Base-by-base conservation (phyloP, 805 yeast genomes). In the Yarrowia porcina region DNA sequence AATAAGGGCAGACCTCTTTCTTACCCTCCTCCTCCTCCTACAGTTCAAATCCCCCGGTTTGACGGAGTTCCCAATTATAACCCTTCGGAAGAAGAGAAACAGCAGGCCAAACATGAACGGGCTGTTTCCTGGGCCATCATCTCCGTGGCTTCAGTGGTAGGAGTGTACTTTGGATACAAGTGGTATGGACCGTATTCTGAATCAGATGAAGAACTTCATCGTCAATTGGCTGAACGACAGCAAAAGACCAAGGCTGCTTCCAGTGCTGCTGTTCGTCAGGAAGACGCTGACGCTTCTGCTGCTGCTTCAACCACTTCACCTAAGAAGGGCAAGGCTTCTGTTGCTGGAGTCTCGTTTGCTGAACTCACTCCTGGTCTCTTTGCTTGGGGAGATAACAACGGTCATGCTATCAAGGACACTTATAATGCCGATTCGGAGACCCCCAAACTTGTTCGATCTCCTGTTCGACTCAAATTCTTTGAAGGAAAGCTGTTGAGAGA, bases 401-500 rank as follows among this genome's bases (percentile, higher is more conserved):
- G 74, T 44, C 71, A 72, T 12, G 70, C 81, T 28, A 76, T 79
- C 4, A 67, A 69, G 27, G 66, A 69, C 20, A 68, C 68, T 33
- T 52, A 63, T 10, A 67, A 67, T 21, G 66, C 66, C 64, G 67
- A 63, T 54, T 36, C 44, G 6, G 61, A 56, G 4, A 39, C 61
- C 12, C 61, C 61, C 61, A 76, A 68, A 52, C 76, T 69, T 65
- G 76, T 78, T 52, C 77, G 77, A 66, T 71, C 81, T 7, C 96
- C 96, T 3, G 72, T 79, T 28, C 78, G 96, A 69, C 73, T 88
- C 6, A 75, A 79, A 1, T 80, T 79, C 66, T 90, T 93, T 68
- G 90, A 90, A 69, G 81, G 81, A 39, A 79, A 80, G 74, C 68
- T 77, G 15, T 73, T 90, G 30, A 77, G 80, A 50, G 87, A 84